phyloP scores from a whole-genome alignment of 2,329 filamentous ascomycete species.

The Trichoderma hamatum region DNA sequence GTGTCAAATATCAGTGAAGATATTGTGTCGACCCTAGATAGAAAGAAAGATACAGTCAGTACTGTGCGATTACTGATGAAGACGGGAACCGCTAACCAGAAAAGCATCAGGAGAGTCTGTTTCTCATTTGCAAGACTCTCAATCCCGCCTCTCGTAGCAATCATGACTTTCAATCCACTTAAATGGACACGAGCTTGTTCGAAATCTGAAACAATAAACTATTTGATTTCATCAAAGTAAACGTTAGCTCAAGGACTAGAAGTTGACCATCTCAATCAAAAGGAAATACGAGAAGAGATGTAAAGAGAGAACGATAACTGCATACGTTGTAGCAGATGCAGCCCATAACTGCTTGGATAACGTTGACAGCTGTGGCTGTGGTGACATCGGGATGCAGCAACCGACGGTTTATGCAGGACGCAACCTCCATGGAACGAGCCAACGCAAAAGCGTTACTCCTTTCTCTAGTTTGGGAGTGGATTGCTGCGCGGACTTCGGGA shows the following conservation, averaged over 20 bases:
- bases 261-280: neutral
- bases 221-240: neutral
- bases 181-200: conserved; percentile 19
- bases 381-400: neutral
- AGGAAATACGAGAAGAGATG: rapidly evolving
- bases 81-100: neutral
- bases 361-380: neutral
- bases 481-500: conserved; percentile 14
- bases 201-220: conserved; percentile 9
- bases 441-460: conserved; percentile 9
- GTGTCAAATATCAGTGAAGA: conserved; percentile 11
- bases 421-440: conserved; percentile 12
- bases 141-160: conserved; percentile 17
- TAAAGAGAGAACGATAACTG: neutral
- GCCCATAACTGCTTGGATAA: conserved; percentile 10
- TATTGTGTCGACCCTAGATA: conserved; percentile 17
- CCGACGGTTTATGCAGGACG: neutral
- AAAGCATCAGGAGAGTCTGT: conserved; percentile 5
- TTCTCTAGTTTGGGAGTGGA: conserved; percentile 10
- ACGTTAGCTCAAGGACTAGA: neutral
- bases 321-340: conserved; percentile 25
- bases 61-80: neutral
- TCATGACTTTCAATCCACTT: conserved; percentile 15
- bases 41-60: neutral
- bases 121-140: conserved; percentile 2